Conservation (phyloP, 108 stramenopile species). For the Poteriospumella lacustris region DNA sequence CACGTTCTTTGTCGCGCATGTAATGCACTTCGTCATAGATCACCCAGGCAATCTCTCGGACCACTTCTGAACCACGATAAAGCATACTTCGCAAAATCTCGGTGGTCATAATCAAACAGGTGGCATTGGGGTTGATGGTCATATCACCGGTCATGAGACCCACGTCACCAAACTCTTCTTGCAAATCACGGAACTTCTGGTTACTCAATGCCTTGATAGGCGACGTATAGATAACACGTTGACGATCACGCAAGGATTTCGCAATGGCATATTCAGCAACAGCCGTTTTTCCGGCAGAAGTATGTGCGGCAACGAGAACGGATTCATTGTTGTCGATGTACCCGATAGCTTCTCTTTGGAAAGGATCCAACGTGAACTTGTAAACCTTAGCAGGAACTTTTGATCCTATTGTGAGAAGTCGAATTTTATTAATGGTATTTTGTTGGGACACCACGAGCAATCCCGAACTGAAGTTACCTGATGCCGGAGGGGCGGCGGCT, state of each 20-base stretch:
- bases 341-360: constrained; percentile 78
- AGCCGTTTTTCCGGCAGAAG: constrained; percentile 54
- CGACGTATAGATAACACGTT: constrained; percentile 94
- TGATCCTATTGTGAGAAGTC: background rate
- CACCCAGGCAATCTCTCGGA: constrained; percentile 96
- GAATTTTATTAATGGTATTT: background rate
- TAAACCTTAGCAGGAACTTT: constrained; percentile 72
- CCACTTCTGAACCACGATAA: constrained; percentile 93
- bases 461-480: too few species aligned
- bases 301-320: constrained; percentile 63
- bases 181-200: constrained; percentile 97
- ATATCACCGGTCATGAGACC: constrained; percentile 99
- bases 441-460: too few species aligned
- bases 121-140: constrained; percentile 89
- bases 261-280: constrained; percentile 91
- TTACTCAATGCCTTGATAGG: constrained; percentile 98
- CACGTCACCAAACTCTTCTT: constrained; percentile 83
- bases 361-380: constrained; percentile 89
- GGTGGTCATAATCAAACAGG: constrained; percentile 96
- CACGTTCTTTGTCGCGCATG: constrained; percentile 93
- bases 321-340: constrained; percentile 88
- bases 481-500: too few species aligned
- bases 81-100: constrained; percentile 97
- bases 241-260: constrained; percentile 77
- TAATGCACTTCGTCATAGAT: constrained; percentile 98